phyloP scores from a whole-genome alignment of 2,329 filamentous ascomycete genomes.

The Cladosporium sp. region DNA sequence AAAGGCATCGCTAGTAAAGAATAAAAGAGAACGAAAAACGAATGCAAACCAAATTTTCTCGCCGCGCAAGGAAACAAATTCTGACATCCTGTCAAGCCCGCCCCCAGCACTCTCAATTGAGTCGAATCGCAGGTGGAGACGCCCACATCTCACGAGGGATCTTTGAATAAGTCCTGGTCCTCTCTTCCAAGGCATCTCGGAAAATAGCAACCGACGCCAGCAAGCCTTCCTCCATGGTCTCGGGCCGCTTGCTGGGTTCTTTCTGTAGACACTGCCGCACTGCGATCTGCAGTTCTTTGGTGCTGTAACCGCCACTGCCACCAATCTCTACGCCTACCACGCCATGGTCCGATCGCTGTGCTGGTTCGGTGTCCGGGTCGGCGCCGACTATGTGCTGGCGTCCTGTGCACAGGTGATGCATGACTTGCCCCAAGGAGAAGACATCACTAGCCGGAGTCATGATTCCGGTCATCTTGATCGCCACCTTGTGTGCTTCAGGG shows the following conservation, averaged over 20 bases:
- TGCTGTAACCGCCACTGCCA: not conserved
- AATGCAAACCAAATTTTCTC: too few relatives aligned
- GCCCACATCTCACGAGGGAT: not conserved
- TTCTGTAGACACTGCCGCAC: not conserved
- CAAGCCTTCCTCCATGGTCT: not conserved
- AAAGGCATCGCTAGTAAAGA: not conserved
- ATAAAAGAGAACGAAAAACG: not conserved
- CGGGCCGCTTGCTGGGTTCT: not conserved
- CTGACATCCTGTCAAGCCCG: too few relatives aligned
- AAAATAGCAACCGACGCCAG: not conserved
- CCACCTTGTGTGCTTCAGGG: not conserved
- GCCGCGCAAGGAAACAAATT: too few relatives aligned
- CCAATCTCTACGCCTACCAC: not conserved
- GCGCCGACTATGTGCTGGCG: not conserved
- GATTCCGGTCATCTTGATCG: not conserved
- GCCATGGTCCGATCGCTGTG: not conserved
- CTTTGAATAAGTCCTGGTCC: not conserved
- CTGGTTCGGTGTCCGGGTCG: not conserved
- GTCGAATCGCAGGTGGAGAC: not conserved
- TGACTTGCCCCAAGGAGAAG: constrained; percentile 22
- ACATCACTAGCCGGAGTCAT: constrained; percentile 22
- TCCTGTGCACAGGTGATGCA: constrained; percentile 19
- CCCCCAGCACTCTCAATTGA: too few relatives aligned
- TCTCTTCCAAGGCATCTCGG: not conserved
- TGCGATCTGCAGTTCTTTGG: not conserved